These are phyloP conservation scores for Fragilaria radians DNA, from an alignment of 108 stramenopile genomes.

Conservation along the genomic window DNA sequence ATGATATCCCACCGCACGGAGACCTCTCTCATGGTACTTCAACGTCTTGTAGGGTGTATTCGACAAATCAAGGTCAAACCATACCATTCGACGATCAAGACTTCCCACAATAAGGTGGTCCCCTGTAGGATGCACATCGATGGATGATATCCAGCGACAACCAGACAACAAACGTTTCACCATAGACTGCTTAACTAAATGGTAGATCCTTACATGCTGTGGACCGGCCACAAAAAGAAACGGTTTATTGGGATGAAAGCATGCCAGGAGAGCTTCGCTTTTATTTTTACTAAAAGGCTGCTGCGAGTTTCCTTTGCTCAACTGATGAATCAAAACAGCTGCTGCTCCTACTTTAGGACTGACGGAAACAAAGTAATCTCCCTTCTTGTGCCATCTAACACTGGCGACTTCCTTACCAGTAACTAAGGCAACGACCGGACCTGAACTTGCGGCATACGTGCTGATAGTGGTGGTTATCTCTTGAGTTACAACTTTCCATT, in stretches of 20 bases:
- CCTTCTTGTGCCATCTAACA: slow-evolving; percentile 92
- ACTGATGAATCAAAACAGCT: slow-evolving; percentile 92
- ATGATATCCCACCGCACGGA: slow-evolving; percentile 79
- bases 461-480: slow-evolving; percentile 29
- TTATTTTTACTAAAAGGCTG: slow-evolving; percentile 92
- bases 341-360: slow-evolving; percentile 70
- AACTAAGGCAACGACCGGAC: slow-evolving; percentile 53
- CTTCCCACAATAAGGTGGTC: slow-evolving; percentile 95
- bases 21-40: slow-evolving; percentile 90
- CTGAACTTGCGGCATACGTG: slow-evolving; percentile 34
- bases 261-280: slow-evolving; percentile 83
- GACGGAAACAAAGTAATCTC: slow-evolving; percentile 96
- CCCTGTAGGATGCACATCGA: slow-evolving; percentile 92
- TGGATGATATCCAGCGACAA: slow-evolving; percentile 94
- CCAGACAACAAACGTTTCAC: slow-evolving; percentile 86
- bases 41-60: slow-evolving; percentile 93
- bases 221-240: slow-evolving; percentile 96
- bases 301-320: slow-evolving; percentile 88
- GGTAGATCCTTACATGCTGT: slow-evolving; percentile 92
- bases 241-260: slow-evolving; percentile 95
- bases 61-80: slow-evolving; percentile 97
- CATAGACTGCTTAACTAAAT: slow-evolving; percentile 91
- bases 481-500: slow-evolving; percentile 36
- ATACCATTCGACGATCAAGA: slow-evolving; percentile 91
- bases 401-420: slow-evolving; percentile 60